phyloP scores from a whole-genome alignment of 306 rosid species.

The Sechiopsis laciniata region DNA sequence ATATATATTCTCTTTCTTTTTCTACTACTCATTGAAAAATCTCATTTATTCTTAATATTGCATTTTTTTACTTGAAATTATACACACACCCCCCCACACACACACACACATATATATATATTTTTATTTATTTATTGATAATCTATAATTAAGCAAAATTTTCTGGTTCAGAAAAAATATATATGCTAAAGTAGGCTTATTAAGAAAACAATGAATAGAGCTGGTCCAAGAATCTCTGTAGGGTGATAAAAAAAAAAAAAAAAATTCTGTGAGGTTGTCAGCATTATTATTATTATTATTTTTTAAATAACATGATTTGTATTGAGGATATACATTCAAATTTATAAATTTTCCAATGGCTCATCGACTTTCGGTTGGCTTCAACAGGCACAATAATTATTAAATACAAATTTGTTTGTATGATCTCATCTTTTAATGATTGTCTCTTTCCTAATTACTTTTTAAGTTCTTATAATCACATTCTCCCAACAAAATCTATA shows the following conservation, averaged over 20 bases:
- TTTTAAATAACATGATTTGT: not conserved
- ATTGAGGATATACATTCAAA: not conserved
- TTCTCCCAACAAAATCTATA: slow-evolving; percentile 18
- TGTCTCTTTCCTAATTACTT: slow-evolving; percentile 7
- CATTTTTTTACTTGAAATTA: no score
- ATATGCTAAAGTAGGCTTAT: not conserved
- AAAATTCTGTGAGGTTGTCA: not conserved
- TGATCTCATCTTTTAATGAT: slow-evolving; percentile 19
- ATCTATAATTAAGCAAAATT: no score
- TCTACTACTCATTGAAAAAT: no score
- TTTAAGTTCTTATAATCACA: not conserved
- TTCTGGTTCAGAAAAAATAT: no score
- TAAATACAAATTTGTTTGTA: not conserved
- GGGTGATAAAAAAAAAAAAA: not conserved
- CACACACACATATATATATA: no score
- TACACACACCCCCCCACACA: no score
- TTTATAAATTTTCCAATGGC: not conserved
- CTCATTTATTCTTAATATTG: no score
- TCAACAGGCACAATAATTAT: slow-evolving; percentile 16
- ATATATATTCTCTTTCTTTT: no score
- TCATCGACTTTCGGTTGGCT: slow-evolving; percentile 11
- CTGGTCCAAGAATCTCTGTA: slow-evolving; percentile 3
- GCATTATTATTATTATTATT: not conserved
- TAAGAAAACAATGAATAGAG: not conserved
- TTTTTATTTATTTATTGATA: no score